Conservation (phyloP, 208 protist species). For the Angomonas desouzai region DNA sequence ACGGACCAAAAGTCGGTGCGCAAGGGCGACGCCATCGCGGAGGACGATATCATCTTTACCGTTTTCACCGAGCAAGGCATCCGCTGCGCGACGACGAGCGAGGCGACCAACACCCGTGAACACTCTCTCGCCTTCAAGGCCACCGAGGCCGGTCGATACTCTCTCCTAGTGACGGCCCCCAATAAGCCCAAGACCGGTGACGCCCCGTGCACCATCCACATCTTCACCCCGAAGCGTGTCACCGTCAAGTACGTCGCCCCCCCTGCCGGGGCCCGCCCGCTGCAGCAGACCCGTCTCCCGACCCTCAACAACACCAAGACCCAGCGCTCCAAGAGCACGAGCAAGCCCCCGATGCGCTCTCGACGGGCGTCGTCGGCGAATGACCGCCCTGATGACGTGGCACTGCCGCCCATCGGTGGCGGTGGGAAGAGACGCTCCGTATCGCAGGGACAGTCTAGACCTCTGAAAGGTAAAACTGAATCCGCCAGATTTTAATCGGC, state of each 20-base stretch:
- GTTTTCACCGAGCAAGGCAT: constrained; percentile 64
- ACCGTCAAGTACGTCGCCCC: constrained; percentile 54
- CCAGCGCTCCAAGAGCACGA: neutral
- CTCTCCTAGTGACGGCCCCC: constrained; percentile 45
- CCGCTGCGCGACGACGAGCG: constrained; percentile 44
- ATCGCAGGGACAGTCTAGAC: constrained; percentile 6
- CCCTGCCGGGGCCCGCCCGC: constrained; percentile 34
- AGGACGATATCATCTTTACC: constrained; percentile 55
- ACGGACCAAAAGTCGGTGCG: constrained; percentile 17
- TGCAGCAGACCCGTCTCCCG: constrained; percentile 42
- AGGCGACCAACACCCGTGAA: constrained; percentile 74
- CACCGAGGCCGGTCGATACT: constrained; percentile 45
- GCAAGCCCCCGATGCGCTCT: neutral
- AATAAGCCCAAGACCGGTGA: constrained; percentile 38
- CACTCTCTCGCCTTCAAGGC: constrained; percentile 68
- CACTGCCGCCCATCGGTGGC: constrained; percentile 8
- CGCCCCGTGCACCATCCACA: constrained; percentile 51
- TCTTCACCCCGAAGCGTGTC: constrained; percentile 60
- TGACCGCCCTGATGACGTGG: constrained; percentile 13
- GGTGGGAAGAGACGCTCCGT: neutral
- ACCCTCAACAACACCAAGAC: constrained; percentile 15
- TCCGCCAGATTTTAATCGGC: constrained; percentile 7
- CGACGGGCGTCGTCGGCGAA: constrained; percentile 13
- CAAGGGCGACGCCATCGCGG: constrained; percentile 59
- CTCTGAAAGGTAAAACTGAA: neutral